Base-by-base conservation (phyloP, 371 early-diverging fungal genomes). In the Cokeromyces recurvatus region DNA sequence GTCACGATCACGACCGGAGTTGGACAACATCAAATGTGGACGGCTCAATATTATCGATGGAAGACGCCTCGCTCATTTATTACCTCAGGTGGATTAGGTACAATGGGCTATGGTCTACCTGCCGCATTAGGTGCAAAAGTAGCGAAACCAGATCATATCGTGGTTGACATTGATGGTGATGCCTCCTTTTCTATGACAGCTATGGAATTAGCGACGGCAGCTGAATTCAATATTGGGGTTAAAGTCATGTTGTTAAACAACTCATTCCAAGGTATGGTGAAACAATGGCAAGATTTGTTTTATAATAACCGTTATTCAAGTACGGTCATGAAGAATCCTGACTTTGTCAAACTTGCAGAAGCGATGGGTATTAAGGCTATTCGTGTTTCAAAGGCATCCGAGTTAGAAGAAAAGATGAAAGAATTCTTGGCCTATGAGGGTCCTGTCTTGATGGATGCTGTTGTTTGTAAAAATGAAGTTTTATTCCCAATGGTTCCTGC, bases 21-120 rank as follows among this genome's bases (percentile, higher is more conserved):
- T 2, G 98, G 96, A 32, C 96, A 95, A 68, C 98, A 97, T 80
- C 96, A 97, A 66, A 97, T 97, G 98, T 97, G 94, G 93, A 86
- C 95, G 15, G 89, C 89, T 21, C 90, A 90, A 68, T 81, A 76
- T 56, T 84, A 72, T 58, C 76, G 94, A 51, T 95, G 95, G 94
- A 79, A 89, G 46, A 61, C 85, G 29, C 98, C 98, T 22, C 89
- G 91, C 51, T 74, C 87, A 5, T 82, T 92, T 52, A 85, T 97
- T 48, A 85, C 94, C 7, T 95, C 95, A 1, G 98, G 98, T 48
- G 98, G 96, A 41, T 82, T 97, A 15, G 98, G 98, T 31, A 97
- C 98, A 19, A 95, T 97, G 96, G 98, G 98, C 24, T 95, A 82
- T 60, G 98, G 98, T 60, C 79, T 94, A 11, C 96, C 96, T 8